Evolutionary conservation across 1,284 basidiomycete species (phyloP), one percentile per base, ranked within the genome.

Genomic region (Apiotrichum mycotoxinovorans): DNA sequence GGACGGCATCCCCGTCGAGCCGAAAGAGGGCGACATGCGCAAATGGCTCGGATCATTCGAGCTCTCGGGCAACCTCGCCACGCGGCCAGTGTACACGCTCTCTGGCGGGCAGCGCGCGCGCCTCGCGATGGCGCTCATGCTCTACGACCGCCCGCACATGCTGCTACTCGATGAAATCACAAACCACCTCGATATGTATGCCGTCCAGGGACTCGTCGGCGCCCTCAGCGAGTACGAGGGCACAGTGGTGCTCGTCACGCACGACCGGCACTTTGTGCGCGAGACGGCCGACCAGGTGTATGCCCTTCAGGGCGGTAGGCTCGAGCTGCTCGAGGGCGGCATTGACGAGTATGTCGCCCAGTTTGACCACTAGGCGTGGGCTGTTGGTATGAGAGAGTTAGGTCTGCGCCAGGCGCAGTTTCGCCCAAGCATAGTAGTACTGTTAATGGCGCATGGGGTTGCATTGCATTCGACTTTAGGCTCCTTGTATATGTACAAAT

Each of bases 111-210:
- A 87, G 64, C 83, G 84, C 69, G 77, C 77, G 10, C 70, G 78
- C 5, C 64, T 75, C 14, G 73, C 74, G 0, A 64, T 78, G 20
- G 69, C 73, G 0, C 37, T 73, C 38, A 60, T 78, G 46, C 61
- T 78, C 18, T 72, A 65, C 45, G 54, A 64, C 8, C 66, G 66
- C 1, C 77, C 76, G 1, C 65, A 73, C 40, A 57, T 78, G 0
- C 59, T 78, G 59, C 78, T 87, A 2, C 73, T 87, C 10, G 85
- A 87, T 66, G 86, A 87, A 69, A 82, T 85, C 17, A 85, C 86
- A 25, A 87, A 86, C 20, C 87, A 89, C 73, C 75, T 88, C 37
- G 87, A 88, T 68, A 79, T 81, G 54, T 81, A 83, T 35, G 86
- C 85, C 0, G 84, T 87, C 48, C 76, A 81, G 52, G 84, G 83